Percentiles rank a stretch among this genome's conserved stretches.
phyloP scores from a whole-genome alignment of 2,329 filamentous ascomycete genomes.

The Fusarium vanettenii region DNA sequence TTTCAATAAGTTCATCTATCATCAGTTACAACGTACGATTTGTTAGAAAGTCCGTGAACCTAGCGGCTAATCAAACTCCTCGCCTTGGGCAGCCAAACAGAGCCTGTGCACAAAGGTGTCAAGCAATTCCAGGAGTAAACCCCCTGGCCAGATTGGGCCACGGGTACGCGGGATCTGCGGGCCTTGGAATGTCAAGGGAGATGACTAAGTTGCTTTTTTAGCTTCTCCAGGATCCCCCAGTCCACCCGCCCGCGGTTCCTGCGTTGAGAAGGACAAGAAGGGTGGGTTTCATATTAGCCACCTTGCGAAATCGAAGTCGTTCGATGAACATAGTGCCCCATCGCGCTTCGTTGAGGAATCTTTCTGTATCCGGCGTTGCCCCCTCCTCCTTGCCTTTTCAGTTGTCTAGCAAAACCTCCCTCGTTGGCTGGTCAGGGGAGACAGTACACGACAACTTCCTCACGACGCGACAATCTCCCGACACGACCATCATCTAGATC shows the following conservation, averaged over 20 bases:
- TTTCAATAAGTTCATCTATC: neutral
- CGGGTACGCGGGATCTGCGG: slow-evolving; percentile 25
- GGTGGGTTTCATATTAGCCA: slow-evolving; percentile 26
- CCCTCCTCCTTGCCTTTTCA: neutral
- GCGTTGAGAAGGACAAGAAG: slow-evolving; percentile 19
- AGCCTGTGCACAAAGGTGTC: slow-evolving; percentile 7
- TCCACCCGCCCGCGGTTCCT: slow-evolving; percentile 19
- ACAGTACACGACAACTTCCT: slow-evolving; percentile 3
- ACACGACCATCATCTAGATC: slow-evolving; percentile 8
- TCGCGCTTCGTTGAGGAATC: slow-evolving; percentile 5
- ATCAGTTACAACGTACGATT: slow-evolving; percentile 3
- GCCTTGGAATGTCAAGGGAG: slow-evolving; percentile 28
- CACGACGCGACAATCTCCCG: slow-evolving; percentile 1
- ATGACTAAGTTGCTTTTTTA: slow-evolving; percentile 31
- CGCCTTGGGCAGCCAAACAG: neutral
- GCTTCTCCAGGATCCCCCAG: slow-evolving; percentile 20
- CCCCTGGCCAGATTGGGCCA: slow-evolving; percentile 7
- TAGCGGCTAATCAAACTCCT: slow-evolving; percentile 2
- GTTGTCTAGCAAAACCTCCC: slow-evolving; percentile 12
- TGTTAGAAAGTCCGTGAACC: neutral
- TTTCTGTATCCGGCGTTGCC: neutral
- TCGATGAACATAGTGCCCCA: slow-evolving; percentile 26
- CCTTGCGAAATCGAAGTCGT: slow-evolving; percentile 27
- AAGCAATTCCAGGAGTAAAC: neutral
- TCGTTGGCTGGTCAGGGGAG: slow-evolving; percentile 29